These are phyloP conservation scores for Gryganskiella cystojenkinii DNA, from an alignment of 192 early-diverging fungal genomes.

Conservation along the genomic window DNA sequence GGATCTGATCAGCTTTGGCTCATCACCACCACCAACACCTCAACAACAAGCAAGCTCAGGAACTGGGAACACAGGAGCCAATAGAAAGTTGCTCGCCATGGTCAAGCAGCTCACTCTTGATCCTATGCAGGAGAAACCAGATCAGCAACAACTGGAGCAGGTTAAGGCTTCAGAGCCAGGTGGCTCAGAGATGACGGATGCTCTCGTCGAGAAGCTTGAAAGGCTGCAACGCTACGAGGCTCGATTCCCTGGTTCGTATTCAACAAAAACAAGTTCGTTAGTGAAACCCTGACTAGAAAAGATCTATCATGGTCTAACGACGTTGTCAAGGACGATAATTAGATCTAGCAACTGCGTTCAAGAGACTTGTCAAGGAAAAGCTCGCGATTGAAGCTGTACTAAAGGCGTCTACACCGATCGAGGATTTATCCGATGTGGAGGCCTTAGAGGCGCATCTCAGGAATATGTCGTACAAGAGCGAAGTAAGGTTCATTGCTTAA, in stretches of 20 bases:
- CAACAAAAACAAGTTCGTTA: constrained; percentile 2
- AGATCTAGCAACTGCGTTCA: constrained; percentile 50
- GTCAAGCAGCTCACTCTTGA: constrained; percentile 45
- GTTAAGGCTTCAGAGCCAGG: constrained; percentile 48
- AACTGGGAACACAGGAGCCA: background rate
- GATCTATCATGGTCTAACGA: no score
- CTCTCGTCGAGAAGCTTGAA: constrained; percentile 45
- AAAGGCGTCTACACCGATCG: constrained; percentile 44
- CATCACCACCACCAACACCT: constrained; percentile 19
- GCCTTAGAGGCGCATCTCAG: constrained; percentile 51
- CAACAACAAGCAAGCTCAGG: background rate
- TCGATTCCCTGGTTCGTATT: constrained; percentile 47
- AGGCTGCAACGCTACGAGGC: constrained; percentile 51
- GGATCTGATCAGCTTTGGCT: constrained; percentile 45
- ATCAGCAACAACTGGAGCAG: constrained; percentile 32
- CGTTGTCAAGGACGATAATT: no score
- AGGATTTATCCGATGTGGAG: constrained; percentile 51
- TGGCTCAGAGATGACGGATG: constrained; percentile 38
- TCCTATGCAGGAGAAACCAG: constrained; percentile 46
- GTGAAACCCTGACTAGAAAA: no score
- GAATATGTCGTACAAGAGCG: constrained; percentile 53
- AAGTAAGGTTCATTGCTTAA: constrained; percentile 18
- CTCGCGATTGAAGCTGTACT: constrained; percentile 49
- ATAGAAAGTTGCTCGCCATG: constrained; percentile 22
- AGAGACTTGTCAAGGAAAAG: constrained; percentile 53